These are phyloP conservation scores for Papiliotrema fonsecae DNA, from an alignment of 1,284 basidiomycete genomes.

Conservation along the genomic window DNA sequence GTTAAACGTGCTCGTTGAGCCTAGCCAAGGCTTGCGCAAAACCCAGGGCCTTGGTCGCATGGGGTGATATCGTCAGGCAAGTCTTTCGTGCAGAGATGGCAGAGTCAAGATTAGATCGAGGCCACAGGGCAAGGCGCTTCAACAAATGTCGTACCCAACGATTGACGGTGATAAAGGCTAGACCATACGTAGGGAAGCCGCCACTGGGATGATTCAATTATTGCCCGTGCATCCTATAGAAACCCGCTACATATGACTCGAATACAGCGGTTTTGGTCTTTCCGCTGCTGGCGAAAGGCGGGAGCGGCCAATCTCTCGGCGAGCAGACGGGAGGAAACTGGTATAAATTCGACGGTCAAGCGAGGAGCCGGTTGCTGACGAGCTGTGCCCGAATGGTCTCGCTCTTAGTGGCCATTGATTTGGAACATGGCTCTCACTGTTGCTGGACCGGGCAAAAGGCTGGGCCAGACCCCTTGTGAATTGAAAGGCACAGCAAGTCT, in stretches of 20 bases:
- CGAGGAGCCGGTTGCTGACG: neutral
- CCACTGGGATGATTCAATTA: no score
- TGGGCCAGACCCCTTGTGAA: neutral
- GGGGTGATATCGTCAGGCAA: no score
- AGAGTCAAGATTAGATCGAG: no score
- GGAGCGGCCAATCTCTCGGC: neutral
- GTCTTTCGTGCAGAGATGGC: no score
- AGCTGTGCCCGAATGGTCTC: neutral
- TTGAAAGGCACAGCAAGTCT: neutral
- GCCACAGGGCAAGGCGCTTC: no score
- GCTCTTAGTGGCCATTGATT: neutral
- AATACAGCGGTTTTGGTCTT: neutral
- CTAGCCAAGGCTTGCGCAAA: neutral
- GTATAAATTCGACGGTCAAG: neutral
- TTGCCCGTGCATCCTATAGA: no score
- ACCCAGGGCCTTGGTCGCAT: no score
- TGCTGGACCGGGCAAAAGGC: neutral
- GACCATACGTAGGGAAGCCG: no score
- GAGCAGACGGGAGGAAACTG: neutral
- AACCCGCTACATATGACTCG: neutral
- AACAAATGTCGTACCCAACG: no score
- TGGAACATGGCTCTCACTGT: neutral
- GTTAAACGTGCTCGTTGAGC: neutral
- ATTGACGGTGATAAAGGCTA: no score
- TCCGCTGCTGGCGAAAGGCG: neutral